Percentiles rank a stretch among this genome's conserved stretches.
These are phyloP conservation scores for Flaveria floridana DNA, from an alignment of 140 eudicot genomes.

Conservation along the genomic window DNA sequence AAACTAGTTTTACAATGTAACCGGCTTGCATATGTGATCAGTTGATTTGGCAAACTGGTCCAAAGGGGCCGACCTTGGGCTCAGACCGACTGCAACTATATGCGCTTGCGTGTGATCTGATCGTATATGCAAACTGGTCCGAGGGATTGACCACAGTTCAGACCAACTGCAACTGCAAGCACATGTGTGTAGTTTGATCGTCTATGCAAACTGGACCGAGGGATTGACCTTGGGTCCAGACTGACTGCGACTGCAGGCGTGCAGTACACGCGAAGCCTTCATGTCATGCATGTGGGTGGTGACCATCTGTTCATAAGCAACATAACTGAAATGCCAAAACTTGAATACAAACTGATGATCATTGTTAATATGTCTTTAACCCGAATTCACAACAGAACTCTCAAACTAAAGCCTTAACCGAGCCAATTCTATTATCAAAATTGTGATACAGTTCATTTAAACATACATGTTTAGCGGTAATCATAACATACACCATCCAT, in stretches of 20 bases:
- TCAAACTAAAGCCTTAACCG: slow-evolving; percentile 25
- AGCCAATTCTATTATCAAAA: slow-evolving; percentile 27
- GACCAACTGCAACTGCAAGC: too few relatives aligned
- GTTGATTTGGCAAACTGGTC: too few relatives aligned
- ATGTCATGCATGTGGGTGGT: background rate
- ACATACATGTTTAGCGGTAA: slow-evolving; percentile 11
- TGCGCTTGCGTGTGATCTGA: too few relatives aligned
- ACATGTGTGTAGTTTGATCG: too few relatives aligned
- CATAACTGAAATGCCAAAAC: background rate
- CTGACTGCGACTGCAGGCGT: background rate
- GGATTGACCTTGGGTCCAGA: too few relatives aligned
- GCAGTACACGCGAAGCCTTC: background rate
- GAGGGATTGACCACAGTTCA: too few relatives aligned
- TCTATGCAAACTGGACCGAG: background rate
- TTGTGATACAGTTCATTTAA: slow-evolving; percentile 16
- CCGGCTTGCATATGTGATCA: too few relatives aligned
- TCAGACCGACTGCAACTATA: too few relatives aligned
- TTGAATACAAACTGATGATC: background rate
- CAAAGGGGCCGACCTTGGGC: too few relatives aligned
- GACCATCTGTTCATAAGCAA: background rate
- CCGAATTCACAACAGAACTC: slow-evolving; percentile 10
- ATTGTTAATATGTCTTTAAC: background rate
- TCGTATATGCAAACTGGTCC: too few relatives aligned
- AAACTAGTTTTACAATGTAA: too few relatives aligned
- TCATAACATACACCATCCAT: slow-evolving; percentile 20